These are phyloP conservation scores for Castanopsis chinensis DNA, from an alignment of 306 rosid species.

Conservation along the genomic window DNA sequence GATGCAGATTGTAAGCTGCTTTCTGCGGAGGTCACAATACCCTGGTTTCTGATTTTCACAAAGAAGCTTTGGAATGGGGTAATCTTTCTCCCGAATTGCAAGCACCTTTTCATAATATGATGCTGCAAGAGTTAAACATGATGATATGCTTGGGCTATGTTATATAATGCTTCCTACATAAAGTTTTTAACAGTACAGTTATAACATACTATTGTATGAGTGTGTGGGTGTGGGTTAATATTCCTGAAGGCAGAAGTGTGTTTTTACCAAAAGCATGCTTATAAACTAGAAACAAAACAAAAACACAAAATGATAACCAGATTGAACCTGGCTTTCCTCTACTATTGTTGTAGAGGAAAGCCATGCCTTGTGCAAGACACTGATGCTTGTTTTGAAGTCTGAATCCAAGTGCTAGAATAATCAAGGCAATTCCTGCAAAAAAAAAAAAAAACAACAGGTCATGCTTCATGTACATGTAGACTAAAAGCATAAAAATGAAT, in stretches of 20 bases:
- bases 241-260: background rate
- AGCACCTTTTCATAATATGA: conserved; percentile 69
- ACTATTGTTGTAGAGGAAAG: conserved; percentile 84
- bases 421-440: conserved; percentile 63
- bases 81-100: conserved; percentile 55
- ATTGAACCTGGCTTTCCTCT: too few species aligned
- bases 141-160: conserved; percentile 77
- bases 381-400: conserved; percentile 90
- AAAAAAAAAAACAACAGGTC: background rate
- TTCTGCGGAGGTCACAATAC: conserved; percentile 74
- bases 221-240: too few species aligned
- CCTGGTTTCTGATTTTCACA: conserved; percentile 41
- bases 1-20: conserved; percentile 84
- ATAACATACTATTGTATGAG: background rate
- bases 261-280: background rate
- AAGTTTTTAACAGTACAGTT: background rate
- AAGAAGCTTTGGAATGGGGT: conserved; percentile 65
- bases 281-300: background rate
- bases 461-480: background rate
- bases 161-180: conserved; percentile 72
- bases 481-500: conserved; percentile 9
- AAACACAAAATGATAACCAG: background rate
- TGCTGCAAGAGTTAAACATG: conserved; percentile 71
- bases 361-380: conserved; percentile 76
- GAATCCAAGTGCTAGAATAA: conserved; percentile 78